A percentile compares a stretch with the other conserved stretches of the same genome.
Evolutionary conservation across 75 land plant genomes (phyloP).

Genomic region (Isoetes taiwanensis): DNA sequence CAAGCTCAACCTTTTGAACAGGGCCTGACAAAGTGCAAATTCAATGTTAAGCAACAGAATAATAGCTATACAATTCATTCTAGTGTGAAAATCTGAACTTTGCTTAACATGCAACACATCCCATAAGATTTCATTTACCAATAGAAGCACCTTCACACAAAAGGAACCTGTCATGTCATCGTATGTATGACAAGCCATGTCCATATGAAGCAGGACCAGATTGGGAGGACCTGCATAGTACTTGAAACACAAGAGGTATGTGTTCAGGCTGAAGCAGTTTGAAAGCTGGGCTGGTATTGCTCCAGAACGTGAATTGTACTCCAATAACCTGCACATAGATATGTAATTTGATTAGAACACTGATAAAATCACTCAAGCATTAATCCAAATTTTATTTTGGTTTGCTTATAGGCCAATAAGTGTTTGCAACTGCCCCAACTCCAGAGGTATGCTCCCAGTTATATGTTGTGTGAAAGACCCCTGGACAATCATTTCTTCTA

Average conservation of each 20-base stretch:
- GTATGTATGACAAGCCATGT: slow-evolving; percentile 5
- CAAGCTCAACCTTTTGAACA: background rate
- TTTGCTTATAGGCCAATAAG: background rate
- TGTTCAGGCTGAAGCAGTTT: background rate
- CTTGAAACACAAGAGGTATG: background rate
- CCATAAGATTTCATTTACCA: background rate
- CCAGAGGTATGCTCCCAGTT: slow-evolving; percentile 1
- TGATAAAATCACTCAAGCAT: too few species aligned
- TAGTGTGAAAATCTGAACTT: too few species aligned
- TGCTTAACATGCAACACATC: background rate
- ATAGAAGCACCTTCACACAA: background rate
- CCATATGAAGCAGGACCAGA: background rate
- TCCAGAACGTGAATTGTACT: background rate
- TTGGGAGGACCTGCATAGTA: background rate
- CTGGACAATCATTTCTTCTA: background rate
- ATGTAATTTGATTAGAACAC: too few species aligned
- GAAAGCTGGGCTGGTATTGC: slow-evolving; percentile 1
- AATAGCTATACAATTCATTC: too few species aligned
- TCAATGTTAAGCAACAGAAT: too few species aligned
- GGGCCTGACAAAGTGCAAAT: slow-evolving; percentile 1
- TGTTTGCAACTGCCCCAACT: background rate
- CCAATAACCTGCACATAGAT: background rate
- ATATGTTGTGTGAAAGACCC: background rate
- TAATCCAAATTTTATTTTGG: too few species aligned
- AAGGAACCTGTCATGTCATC: background rate